Conservation (phyloP, 2,329 filamentous ascomycete species). For the Triangularia verruculosa region DNA sequence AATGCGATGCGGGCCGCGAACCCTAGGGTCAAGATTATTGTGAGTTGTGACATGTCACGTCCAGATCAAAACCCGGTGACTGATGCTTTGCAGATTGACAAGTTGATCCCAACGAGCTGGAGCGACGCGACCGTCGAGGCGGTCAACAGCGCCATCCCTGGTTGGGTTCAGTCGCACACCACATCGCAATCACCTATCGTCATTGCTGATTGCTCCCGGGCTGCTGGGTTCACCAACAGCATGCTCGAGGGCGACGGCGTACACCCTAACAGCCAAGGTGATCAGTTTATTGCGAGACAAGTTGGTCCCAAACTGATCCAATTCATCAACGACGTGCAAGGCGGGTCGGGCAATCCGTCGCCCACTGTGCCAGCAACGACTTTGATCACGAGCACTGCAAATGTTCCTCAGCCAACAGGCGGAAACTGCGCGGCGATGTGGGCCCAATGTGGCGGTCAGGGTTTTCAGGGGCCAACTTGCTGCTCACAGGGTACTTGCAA, state of each 20-base stretch:
- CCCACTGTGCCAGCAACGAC: conserved; percentile 3
- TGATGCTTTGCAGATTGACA: conserved; percentile 29
- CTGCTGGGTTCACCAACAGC: conserved; percentile 33
- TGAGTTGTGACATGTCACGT: background rate
- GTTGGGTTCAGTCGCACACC: conserved; percentile 38
- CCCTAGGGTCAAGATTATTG: conserved; percentile 38
- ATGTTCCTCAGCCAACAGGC: conserved; percentile 7
- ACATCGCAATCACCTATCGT: conserved; percentile 38
- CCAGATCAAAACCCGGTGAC: background rate
- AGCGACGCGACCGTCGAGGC: conserved; percentile 30
- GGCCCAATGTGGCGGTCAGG: conserved; percentile 17
- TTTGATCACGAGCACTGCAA: background rate
- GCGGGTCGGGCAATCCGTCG: conserved; percentile 6
- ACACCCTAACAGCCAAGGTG: conserved; percentile 39
- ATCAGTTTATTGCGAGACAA: conserved; percentile 34
- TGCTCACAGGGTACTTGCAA: conserved; percentile 17
- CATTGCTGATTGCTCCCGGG: conserved; percentile 36
- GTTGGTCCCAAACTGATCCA: conserved; percentile 28
- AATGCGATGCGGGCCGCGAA: conserved; percentile 37
- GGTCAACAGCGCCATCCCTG: conserved; percentile 38
- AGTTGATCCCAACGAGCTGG: conserved; percentile 39
- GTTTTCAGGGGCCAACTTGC: conserved; percentile 15
- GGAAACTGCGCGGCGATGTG: conserved; percentile 13
- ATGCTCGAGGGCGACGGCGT: conserved; percentile 39
- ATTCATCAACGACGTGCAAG: conserved; percentile 12